A percentile compares a stretch with the other conserved stretches of the same genome.
These are phyloP conservation scores for Aspergillus eucalypticola DNA, from an alignment of 2,329 filamentous ascomycete species.

Conservation along the genomic window DNA sequence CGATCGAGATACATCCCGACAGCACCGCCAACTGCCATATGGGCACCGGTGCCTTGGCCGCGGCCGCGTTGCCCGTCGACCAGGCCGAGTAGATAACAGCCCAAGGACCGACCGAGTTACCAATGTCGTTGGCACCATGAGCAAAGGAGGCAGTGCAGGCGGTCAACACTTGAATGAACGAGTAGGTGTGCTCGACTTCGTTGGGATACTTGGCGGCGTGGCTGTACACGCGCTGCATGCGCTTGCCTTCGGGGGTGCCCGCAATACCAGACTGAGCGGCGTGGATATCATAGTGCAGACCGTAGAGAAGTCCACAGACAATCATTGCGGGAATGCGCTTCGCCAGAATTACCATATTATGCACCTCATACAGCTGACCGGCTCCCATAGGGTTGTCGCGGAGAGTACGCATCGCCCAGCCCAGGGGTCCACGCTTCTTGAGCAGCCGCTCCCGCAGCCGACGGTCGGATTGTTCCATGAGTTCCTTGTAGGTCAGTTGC, in stretches of 20 bases:
- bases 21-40: constrained; percentile 76
- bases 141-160: constrained; percentile 55
- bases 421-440: constrained; percentile 66
- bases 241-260: constrained; percentile 70
- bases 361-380: constrained; percentile 71
- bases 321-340: constrained; percentile 71
- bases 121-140: constrained; percentile 75
- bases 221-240: constrained; percentile 69
- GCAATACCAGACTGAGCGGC: constrained; percentile 68
- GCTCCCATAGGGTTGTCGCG: constrained; percentile 71
- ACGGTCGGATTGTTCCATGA: constrained; percentile 58
- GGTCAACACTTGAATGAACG: constrained; percentile 57
- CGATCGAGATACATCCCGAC: constrained; percentile 62
- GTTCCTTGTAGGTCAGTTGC: constrained; percentile 62
- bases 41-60: constrained; percentile 66
- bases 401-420: constrained; percentile 78
- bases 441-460: constrained; percentile 65
- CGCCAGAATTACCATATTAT: constrained; percentile 65
- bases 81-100: constrained; percentile 70
- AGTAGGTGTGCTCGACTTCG: constrained; percentile 65
- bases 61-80: constrained; percentile 62
- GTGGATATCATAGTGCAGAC: constrained; percentile 80
- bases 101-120: constrained; percentile 70
- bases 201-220: constrained; percentile 67
- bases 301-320: constrained; percentile 66